A percentile compares a stretch with the other conserved stretches of the same genome.
Evolutionary conservation across 306 rosid genomes (phyloP).

Genomic region (Acmispon strigosus): DNA sequence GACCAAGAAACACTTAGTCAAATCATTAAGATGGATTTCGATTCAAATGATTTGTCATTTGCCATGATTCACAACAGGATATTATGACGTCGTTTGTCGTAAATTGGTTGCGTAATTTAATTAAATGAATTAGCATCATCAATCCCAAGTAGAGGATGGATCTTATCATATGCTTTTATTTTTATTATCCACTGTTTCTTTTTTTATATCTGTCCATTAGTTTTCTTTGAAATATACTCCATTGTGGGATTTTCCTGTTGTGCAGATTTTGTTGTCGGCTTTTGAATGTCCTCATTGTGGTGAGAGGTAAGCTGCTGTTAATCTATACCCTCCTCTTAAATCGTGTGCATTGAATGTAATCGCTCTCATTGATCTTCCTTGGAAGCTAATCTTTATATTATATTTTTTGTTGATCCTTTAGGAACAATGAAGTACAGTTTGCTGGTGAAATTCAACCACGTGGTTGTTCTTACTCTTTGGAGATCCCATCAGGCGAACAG

Average conservation of each 20-base stretch:
- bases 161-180: neutral
- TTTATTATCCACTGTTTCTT: neutral
- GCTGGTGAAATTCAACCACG: conserved; percentile 92
- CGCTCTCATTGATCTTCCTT: neutral
- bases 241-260: neutral
- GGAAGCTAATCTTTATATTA: neutral
- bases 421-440: conserved; percentile 96
- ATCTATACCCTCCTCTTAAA: neutral
- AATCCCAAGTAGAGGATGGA: neutral
- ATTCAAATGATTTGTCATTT: neutral
- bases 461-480: conserved; percentile 66
- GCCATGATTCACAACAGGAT: neutral
- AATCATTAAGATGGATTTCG: neutral
- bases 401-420: conserved; percentile 18
- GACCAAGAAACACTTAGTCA: neutral
- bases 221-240: conserved; percentile 1
- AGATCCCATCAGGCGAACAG: conserved; percentile 53
- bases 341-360: neutral
- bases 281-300: conserved; percentile 89
- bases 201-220: neutral
- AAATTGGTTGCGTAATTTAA: neutral
- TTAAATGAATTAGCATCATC: neutral
- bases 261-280: conserved; percentile 83
- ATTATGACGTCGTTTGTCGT: neutral
- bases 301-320: conserved; percentile 58